phyloP scores from a whole-genome alignment of 352 stramenopile species.

The Hyaloperonospora arabidopsidis region DNA sequence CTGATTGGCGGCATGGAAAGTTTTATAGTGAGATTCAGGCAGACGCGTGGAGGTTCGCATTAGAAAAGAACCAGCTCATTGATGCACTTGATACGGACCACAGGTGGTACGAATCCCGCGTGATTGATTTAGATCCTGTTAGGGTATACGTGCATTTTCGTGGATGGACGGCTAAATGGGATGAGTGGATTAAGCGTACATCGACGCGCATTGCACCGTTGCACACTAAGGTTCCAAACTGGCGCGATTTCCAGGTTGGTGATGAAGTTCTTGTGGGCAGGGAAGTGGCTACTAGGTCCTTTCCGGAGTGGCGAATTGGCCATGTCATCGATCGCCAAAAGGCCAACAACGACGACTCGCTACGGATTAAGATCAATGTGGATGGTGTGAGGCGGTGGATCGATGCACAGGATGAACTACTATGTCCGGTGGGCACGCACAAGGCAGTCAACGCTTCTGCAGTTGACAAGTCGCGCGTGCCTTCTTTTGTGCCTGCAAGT shows the following conservation, averaged over 20 bases:
- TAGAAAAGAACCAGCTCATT: conserved; percentile 50
- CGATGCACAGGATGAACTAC: conserved; percentile 57
- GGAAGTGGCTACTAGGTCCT: conserved; percentile 27
- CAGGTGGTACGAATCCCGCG: conserved; percentile 74
- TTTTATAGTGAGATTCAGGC: conserved; percentile 62
- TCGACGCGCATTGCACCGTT: conserved; percentile 87
- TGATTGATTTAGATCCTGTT: conserved; percentile 33
- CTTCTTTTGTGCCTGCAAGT: conserved; percentile 14
- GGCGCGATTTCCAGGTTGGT: conserved; percentile 51
- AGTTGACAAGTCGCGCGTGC: conserved; percentile 9
- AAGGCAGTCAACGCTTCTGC: conserved; percentile 38
- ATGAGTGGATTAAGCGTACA: conserved; percentile 90
- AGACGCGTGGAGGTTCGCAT: conserved; percentile 51
- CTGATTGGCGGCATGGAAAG: conserved; percentile 42
- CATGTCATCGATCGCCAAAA: conserved; percentile 32
- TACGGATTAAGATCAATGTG: conserved; percentile 42
- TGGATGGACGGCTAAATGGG: conserved; percentile 94
- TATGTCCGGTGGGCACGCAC: conserved; percentile 53
- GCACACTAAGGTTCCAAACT: conserved; percentile 75
- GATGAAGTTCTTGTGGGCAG: conserved; percentile 50
- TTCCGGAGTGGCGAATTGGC: conserved; percentile 55
- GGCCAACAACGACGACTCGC: conserved; percentile 10
- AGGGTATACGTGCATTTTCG: conserved; percentile 93
- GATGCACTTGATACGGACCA: conserved; percentile 69
- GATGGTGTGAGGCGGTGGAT: conserved; percentile 47